Conservation (phyloP, 2,329 filamentous ascomycete genomes). For the Pestalotiopsis sp. region DNA sequence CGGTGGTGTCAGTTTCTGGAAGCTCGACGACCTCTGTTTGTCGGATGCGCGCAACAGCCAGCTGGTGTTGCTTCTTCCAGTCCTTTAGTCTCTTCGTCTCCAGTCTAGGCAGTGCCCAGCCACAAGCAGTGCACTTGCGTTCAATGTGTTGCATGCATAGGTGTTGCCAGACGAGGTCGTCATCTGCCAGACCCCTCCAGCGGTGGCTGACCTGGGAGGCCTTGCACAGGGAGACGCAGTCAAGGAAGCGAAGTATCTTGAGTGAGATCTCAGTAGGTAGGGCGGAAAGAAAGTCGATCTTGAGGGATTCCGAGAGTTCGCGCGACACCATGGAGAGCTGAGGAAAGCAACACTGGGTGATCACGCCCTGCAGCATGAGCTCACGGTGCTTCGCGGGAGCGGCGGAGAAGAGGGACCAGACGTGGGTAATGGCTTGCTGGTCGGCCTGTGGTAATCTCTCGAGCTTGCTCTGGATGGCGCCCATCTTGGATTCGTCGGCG, state of each 20-base stretch:
- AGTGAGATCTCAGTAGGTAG: constrained; percentile 89
- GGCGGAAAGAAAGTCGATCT: constrained; percentile 93
- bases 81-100: constrained; percentile 86
- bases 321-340: constrained; percentile 92
- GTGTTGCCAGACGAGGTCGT: constrained; percentile 95
- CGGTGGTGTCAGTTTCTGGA: constrained; percentile 6
- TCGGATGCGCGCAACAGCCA: constrained; percentile 42
- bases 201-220: constrained; percentile 89
- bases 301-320: constrained; percentile 89
- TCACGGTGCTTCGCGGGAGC: constrained; percentile 92
- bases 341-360: constrained; percentile 96
- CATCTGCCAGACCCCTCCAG: constrained; percentile 90
- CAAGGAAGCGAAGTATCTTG: constrained; percentile 89
- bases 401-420: constrained; percentile 97
- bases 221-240: constrained; percentile 93
- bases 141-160: constrained; percentile 95
- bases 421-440: constrained; percentile 93
- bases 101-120: constrained; percentile 88
- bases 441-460: constrained; percentile 80
- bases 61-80: constrained; percentile 82
- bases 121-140: constrained; percentile 85
- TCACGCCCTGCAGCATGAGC: constrained; percentile 93
- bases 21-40: constrained; percentile 20
- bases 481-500: constrained; percentile 95
- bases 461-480: constrained; percentile 87